These are phyloP conservation scores for Tolypocladium nubicola DNA, from an alignment of 2,329 filamentous ascomycete genomes.

Conservation along the genomic window DNA sequence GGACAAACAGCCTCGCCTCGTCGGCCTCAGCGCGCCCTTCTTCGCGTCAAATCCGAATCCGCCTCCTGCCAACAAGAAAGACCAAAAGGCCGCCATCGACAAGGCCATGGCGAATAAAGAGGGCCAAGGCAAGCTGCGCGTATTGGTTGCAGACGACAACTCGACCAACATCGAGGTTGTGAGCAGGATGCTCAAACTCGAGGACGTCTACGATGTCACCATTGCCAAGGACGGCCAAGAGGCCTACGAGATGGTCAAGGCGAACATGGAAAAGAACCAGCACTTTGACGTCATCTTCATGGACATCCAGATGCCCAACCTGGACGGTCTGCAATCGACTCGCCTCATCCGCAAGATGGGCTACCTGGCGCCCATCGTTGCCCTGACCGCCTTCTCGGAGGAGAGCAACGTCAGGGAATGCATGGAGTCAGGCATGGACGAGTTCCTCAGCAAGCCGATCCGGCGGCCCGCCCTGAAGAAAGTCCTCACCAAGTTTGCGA, in stretches of 20 bases:
- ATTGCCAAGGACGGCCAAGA: constrained; percentile 81
- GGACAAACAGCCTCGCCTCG: constrained; percentile 57
- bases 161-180: constrained; percentile 48
- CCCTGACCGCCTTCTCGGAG: constrained; percentile 81
- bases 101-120: constrained; percentile 52
- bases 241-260: constrained; percentile 76
- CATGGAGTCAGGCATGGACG: constrained; percentile 85
- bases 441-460: constrained; percentile 71
- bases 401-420: constrained; percentile 82
- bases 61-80: constrained; percentile 30
- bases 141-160: constrained; percentile 72
- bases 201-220: constrained; percentile 77
- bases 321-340: constrained; percentile 82
- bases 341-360: constrained; percentile 77
- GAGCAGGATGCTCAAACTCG: constrained; percentile 59
- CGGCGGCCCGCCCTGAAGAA: constrained; percentile 76
- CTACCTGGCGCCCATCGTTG: constrained; percentile 80
- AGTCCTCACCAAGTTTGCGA: constrained; percentile 66
- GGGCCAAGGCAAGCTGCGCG: constrained; percentile 54
- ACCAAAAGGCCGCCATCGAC: constrained; percentile 56
- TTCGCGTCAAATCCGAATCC: constrained; percentile 42
- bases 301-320: constrained; percentile 92
- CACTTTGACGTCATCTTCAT: constrained; percentile 87
- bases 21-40: constrained; percentile 76
- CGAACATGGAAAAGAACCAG: constrained; percentile 61